Base-by-base conservation (phyloP, 768 basidiomycete species). In the Collybia sordida region DNA sequence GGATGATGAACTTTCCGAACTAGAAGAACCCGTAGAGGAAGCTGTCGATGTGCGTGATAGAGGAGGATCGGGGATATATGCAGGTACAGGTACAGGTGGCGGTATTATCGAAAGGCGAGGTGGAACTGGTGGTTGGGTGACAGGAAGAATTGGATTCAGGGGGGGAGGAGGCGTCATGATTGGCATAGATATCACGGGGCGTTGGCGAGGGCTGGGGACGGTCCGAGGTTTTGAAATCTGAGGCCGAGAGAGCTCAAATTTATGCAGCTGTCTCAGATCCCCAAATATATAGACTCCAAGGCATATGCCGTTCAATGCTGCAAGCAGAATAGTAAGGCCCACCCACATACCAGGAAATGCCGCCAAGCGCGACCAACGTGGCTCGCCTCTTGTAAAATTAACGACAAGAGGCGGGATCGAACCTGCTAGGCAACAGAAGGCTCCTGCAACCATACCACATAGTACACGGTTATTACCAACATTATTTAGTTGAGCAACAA, bases 261-360 rank as follows among this genome's bases (percentile, higher is more conserved):
- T 85, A 56, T 85, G 82, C 17, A 91, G 74, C 59, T 91, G 89
- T 6, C 89, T 74, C 17, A 90, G 72, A 65, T 91, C 89, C 6
- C 89, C 89, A 58, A 90, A 89, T 24, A 90, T 61, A 61, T 90
- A 91, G 4, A 91, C 80, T 61, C 87, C 88, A 48, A 90, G 62
- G 61, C 89, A 91, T 9, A 90, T 81, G 3, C 88, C 88, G 52
- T 88, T 78, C 28, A 89, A 55, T 43, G 85, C 84, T 3, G 82
- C 75, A 3, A 89, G 52, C 14, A 88, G 56, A 14, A 88, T 65
- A 2, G 80, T 79, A 17, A 89, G 59, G 17, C 88, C 88, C 6
- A 88, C 59, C 85, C 85, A 90, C 43, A 88, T 60, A 0, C 86
- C 86, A 0, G 86, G 86, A 0, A 89, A 63, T 0, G 86, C 82